Base-by-base conservation (phyloP, 495 filamentous ascomycete genomes). In the Monascus purpureus region DNA sequence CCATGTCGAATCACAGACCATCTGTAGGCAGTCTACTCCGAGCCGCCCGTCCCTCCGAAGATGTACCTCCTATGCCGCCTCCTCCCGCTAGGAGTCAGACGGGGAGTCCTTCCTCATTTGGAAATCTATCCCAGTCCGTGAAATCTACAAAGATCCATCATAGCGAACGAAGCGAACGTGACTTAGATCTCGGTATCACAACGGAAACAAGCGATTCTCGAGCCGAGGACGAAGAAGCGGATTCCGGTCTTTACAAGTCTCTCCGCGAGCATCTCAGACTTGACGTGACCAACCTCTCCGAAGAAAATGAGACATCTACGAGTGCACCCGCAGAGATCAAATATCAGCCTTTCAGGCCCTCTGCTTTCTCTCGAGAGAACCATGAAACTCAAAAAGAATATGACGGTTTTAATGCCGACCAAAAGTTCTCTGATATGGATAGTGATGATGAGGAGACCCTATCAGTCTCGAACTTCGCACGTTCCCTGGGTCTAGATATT, bases 391-490 rank as follows among this genome's bases (percentile, higher is more conserved):
- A n/a, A n/a, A n/a, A n/a, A n/a, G n/a, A n/a, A n/a, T n/a, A n/a
- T n/a, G n/a, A n/a, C n/a, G n/a, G n/a, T n/a, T n/a, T n/a, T n/a
- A 17, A 36, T 5, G 33, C 13, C 9, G 27, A 36, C 12, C 38
- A 51, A 28, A 56, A 50, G 29, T 42, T 40, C 12, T 59, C 55
- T 0, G 55, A 63, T 29, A 48, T 55, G 1, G 47, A 45, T 11
- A 57, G 47, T 16, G 53, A 57, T 15, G 43, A 47, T 20, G 53
- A 57, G 17, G 43, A 47, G 19, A 46, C 37, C 8, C 23, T 52
- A 0, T 60, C 57, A 1, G 43, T 57, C 3, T 59, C 61, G 2
- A 61, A 56, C 26, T 63, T 63, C 24, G 52, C 56, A 1, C 52
- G 50, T 3, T 56, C 55, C 1, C 36, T 65, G 7, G 61, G 59